phyloP scores from a whole-genome alignment of 2,329 filamentous ascomycete genomes.

The Pseudogymnoascus sp. region DNA sequence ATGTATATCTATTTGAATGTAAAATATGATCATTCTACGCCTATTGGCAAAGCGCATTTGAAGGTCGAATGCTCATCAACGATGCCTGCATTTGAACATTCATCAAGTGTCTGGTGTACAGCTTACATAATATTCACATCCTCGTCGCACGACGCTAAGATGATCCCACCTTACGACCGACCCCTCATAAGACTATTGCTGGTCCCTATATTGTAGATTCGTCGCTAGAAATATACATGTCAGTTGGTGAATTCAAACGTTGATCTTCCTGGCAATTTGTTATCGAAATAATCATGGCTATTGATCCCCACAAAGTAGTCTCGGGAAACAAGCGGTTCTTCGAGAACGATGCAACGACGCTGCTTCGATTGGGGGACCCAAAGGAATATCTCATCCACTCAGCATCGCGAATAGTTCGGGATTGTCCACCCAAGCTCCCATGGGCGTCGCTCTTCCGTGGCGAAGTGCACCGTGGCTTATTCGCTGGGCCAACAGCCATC shows the following conservation, averaged over 20 bases:
- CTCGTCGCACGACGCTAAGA: background rate
- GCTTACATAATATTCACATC: background rate
- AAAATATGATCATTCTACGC: background rate
- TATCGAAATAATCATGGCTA: background rate
- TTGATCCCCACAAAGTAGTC: background rate
- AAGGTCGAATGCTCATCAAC: background rate
- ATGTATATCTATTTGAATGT: background rate
- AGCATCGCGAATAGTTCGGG: background rate
- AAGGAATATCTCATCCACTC: conserved; percentile 12
- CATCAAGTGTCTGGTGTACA: background rate
- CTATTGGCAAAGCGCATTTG: background rate
- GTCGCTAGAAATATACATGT: background rate
- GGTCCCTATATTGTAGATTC: background rate
- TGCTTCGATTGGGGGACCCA: conserved; percentile 12
- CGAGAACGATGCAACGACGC: background rate
- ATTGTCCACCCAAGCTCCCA: conserved; percentile 13
- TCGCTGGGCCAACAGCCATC: conserved; percentile 47
- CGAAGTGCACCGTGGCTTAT: conserved; percentile 35
- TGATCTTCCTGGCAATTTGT: background rate
- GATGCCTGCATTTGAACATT: background rate
- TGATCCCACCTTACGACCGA: background rate
- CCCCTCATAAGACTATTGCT: background rate
- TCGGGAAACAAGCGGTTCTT: background rate
- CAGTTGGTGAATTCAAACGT: background rate
- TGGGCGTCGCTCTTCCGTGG: conserved; percentile 7